A percentile compares a stretch with the other conserved stretches of the same genome.
These are phyloP conservation scores for Pichia sp. DNA, from an alignment of 1,139 yeast species.

Conservation along the genomic window DNA sequence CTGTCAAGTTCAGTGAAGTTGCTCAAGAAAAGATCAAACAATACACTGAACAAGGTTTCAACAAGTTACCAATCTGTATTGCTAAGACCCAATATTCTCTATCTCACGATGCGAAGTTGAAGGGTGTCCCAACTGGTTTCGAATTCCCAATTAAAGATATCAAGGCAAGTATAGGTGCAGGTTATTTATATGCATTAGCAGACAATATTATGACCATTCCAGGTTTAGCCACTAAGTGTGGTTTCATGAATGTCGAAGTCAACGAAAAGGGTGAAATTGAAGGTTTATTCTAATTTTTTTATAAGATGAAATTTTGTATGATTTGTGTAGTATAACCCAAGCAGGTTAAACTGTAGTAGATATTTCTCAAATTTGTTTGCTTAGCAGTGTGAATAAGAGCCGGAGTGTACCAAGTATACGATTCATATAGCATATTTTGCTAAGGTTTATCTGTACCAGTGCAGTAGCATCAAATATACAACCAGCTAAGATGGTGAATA, in stretches of 20 bases:
- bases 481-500: no score
- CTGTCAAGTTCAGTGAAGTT: constrained; percentile 76
- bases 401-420: no score
- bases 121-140: constrained; percentile 94
- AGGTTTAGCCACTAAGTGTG: constrained; percentile 93
- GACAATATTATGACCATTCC: constrained; percentile 98
- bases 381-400: no score
- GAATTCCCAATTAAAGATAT: constrained; percentile 92
- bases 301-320: no score
- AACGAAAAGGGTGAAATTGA: constrained; percentile 90
- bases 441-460: no score
- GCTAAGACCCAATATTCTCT: constrained; percentile 97
- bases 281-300: constrained; percentile 61
- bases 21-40: constrained; percentile 80
- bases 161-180: constrained; percentile 93
- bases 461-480: no score
- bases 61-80: constrained; percentile 87
- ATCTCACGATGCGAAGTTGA: constrained; percentile 87
- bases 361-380: no score
- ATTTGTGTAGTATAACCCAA: no score
- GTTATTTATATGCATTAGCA: constrained; percentile 91
- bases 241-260: constrained; percentile 95
- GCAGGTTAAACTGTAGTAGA: no score
- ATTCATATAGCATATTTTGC: no score
- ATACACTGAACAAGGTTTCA: constrained; percentile 86